These are phyloP conservation scores for Ramaria sp. DNA, from an alignment of 768 basidiomycete genomes.

Conservation along the genomic window DNA sequence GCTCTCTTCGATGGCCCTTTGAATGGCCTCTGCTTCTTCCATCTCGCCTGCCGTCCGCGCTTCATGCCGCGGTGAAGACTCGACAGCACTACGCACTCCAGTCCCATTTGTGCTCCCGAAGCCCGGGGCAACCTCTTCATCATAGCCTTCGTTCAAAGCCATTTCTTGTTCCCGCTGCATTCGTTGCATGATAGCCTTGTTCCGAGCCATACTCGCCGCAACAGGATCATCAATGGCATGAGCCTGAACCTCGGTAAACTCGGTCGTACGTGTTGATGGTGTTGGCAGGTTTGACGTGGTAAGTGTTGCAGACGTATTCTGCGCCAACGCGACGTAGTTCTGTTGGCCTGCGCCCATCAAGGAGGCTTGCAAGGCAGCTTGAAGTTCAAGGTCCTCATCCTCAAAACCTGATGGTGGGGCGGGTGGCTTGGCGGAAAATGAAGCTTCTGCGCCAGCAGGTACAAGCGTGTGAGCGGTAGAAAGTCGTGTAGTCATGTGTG, in stretches of 20 bases:
- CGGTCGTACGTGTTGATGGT: neutral
- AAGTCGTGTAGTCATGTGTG: slow-evolving; percentile 10
- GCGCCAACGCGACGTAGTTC: slow-evolving; percentile 13
- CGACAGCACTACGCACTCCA: neutral
- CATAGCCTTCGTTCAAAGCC: slow-evolving; percentile 52
- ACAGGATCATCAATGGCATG: slow-evolving; percentile 37
- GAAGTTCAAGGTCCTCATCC: slow-evolving; percentile 81
- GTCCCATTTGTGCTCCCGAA: slow-evolving; percentile 13
- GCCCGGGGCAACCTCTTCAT: slow-evolving; percentile 23
- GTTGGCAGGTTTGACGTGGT: slow-evolving; percentile 14
- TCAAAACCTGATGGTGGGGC: slow-evolving; percentile 34
- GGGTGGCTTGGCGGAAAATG: neutral
- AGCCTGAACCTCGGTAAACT: neutral
- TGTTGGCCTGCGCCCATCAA: slow-evolving; percentile 27
- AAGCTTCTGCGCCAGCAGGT: slow-evolving; percentile 2
- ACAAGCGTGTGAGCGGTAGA: slow-evolving; percentile 4
- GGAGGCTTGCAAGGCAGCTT: slow-evolving; percentile 80
- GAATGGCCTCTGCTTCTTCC: slow-evolving; percentile 46
- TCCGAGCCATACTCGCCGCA: slow-evolving; percentile 41
- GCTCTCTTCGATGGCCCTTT: slow-evolving; percentile 53
- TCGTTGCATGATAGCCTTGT: slow-evolving; percentile 39
- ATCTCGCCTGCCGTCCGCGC: slow-evolving; percentile 1
- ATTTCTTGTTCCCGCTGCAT: slow-evolving; percentile 59
- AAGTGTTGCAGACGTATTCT: slow-evolving; percentile 20
- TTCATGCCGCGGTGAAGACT: neutral